These are phyloP conservation scores for Capsicum rhomboideum DNA, from an alignment of 257 asterid genomes.

Conservation along the genomic window DNA sequence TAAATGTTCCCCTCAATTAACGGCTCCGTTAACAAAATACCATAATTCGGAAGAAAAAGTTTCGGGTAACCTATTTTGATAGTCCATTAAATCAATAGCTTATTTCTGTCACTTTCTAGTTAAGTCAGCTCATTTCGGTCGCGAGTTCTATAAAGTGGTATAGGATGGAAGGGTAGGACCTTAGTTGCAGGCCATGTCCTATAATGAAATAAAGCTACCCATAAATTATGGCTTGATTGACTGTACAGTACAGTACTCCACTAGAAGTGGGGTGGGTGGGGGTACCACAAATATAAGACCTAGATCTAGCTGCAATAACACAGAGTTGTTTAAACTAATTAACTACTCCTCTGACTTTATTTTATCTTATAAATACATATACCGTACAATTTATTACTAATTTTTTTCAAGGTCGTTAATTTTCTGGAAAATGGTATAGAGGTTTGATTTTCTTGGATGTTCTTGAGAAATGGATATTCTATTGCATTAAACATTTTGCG, in stretches of 20 bases:
- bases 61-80: too few relatives aligned
- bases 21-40: too few relatives aligned
- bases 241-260: background rate
- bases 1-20: too few relatives aligned
- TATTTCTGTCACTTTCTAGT: too few relatives aligned
- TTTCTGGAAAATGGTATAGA: background rate
- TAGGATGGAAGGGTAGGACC: background rate
- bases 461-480: background rate
- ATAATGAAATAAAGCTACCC: background rate
- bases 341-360: background rate
- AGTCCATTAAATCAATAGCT: too few relatives aligned
- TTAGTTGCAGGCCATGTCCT: background rate
- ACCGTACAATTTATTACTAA: background rate
- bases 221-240: background rate
- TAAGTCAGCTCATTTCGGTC: too few relatives aligned
- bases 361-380: background rate
- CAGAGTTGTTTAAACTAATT: background rate
- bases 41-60: too few relatives aligned
- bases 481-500: background rate
- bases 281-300: background rate
- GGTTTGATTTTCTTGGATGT: background rate
- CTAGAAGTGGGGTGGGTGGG: background rate
- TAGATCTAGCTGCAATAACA: background rate
- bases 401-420: background rate
- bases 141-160: too few relatives aligned